Conservation (phyloP, 2,329 filamentous ascomycete species). For the Alternaria dauci region DNA sequence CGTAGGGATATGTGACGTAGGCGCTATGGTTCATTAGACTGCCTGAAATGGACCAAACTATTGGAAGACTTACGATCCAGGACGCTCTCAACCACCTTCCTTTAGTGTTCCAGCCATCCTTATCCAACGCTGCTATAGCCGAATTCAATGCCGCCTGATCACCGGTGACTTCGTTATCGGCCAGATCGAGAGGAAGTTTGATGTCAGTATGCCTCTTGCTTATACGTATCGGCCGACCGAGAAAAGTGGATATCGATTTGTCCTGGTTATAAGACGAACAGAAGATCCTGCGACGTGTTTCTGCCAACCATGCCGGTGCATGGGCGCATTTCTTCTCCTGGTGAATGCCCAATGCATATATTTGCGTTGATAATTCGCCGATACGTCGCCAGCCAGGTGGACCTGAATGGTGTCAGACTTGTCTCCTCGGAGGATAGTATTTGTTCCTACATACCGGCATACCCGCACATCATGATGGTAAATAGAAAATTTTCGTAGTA, state of each 20-base stretch:
- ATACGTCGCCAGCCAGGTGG: conserved; percentile 46
- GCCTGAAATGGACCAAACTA: background rate
- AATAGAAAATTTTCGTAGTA: conserved; percentile 49
- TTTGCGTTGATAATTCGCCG: conserved; percentile 41
- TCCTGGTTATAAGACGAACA: conserved; percentile 43
- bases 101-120: conserved; percentile 53
- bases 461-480: conserved; percentile 49
- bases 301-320: conserved; percentile 39
- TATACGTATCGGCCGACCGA: conserved; percentile 44
- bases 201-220: conserved; percentile 43
- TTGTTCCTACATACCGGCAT: conserved; percentile 42
- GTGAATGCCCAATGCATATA: conserved; percentile 45
- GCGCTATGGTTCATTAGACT: conserved; percentile 21
- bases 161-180: conserved; percentile 38
- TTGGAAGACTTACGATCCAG: conserved; percentile 31
- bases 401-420: conserved; percentile 13
- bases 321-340: conserved; percentile 36
- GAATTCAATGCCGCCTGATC: conserved; percentile 23
- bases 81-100: conserved; percentile 35
- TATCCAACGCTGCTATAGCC: conserved; percentile 34
- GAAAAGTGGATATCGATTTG: conserved; percentile 47
- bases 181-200: conserved; percentile 41
- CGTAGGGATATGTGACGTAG: conserved; percentile 34
- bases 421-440: no score
- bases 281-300: conserved; percentile 42